Base-by-base conservation (phyloP, 192 early-diverging fungal species). In the Radiomyces spectabilis region DNA sequence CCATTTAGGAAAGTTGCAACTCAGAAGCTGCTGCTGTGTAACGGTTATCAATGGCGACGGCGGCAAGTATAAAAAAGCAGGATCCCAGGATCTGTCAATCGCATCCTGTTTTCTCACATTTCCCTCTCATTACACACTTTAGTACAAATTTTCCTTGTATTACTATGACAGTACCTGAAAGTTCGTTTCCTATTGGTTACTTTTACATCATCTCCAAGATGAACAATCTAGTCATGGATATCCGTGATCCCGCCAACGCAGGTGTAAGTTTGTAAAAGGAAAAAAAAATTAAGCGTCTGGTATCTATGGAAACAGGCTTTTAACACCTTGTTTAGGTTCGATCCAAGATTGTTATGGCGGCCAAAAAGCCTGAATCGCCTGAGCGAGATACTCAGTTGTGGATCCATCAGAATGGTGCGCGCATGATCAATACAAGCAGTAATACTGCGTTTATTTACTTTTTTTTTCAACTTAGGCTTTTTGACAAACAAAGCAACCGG, bases 351-450 rank as follows among this genome's bases (percentile, higher is more conserved):
- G 13, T 61, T 4, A 53, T 53, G 51, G 50, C 50, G 16, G 41
- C 27, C 1, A 51, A 43, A 18, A 52, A 53, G 12, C 40, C 40
- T 19, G 24, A 25, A 13, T 53, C 49, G 35, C 42, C 59, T 21
- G 63, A 59, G 16, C 35, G 63, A 13, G 63, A 66, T 40, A 59
- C 41, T 29, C 63, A 66, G 30, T 52, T 66, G 4, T 66, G 54
- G 55, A 59, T 53, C 16, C 50, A 66, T 16, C 34, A 55, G 42
- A 42, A 41, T 25, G 43, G 16, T 2, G 45, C 37, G 25, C 39
- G 8, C 19, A 48, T 24, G 16, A 13, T 31, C 1, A 8, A 29
- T 13, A 48, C 16, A 12, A 30, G 7, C 2, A 9, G 13, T 35
- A 8, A 35, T 5, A 18, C 8, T 18, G 12, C 46, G 21, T 48